Conservation (phyloP, 495 filamentous ascomycete genomes). For the Neurospora hispaniola region DNA sequence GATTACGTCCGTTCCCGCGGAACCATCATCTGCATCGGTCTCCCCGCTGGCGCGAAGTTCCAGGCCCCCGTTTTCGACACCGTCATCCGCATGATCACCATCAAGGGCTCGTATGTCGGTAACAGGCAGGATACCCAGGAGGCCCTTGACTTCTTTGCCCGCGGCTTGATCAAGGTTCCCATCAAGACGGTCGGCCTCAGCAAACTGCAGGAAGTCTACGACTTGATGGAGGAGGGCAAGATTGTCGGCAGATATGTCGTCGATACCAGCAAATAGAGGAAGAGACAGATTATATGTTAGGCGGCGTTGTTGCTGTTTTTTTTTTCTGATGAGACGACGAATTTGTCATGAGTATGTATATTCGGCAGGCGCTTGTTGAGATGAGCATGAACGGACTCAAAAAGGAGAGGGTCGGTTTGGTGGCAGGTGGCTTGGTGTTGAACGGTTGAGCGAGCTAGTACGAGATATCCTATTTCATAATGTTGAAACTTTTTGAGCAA, state of each 20-base stretch:
- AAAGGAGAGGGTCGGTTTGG: not conserved
- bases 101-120: slow-evolving; percentile 89
- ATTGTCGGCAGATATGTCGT: slow-evolving; percentile 87
- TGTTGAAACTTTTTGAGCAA: not conserved
- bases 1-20: slow-evolving; percentile 72
- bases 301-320: not conserved
- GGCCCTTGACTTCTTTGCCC: slow-evolving; percentile 76
- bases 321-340: not conserved
- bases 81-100: slow-evolving; percentile 77
- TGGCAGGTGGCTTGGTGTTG: not conserved
- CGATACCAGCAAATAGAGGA: slow-evolving; percentile 44
- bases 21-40: slow-evolving; percentile 71
- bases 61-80: slow-evolving; percentile 77
- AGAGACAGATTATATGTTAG: not conserved
- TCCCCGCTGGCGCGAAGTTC: slow-evolving; percentile 68
- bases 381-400: not conserved
- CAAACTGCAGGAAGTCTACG: slow-evolving; percentile 66
- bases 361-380: not conserved
- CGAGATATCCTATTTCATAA: not conserved
- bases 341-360: not conserved
- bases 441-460: not conserved
- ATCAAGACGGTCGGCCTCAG: slow-evolving; percentile 73
- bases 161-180: slow-evolving; percentile 75
- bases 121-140: slow-evolving; percentile 77
- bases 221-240: slow-evolving; percentile 62